Conservation (phyloP, 2,329 filamentous ascomycete genomes). For the Falciphora oryzae region DNA sequence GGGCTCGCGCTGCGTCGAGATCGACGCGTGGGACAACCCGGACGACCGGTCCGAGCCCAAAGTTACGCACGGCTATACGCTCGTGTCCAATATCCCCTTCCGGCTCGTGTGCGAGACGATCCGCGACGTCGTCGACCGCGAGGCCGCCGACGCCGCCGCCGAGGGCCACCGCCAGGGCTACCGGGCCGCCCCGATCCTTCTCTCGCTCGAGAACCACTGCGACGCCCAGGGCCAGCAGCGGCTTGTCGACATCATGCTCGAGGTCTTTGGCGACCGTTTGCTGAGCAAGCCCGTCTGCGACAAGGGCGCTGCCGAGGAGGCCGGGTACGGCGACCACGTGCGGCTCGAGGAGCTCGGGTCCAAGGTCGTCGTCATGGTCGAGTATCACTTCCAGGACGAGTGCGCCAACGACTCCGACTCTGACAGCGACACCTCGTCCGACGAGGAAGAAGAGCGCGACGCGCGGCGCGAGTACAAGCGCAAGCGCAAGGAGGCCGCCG, state of each 20-base stretch:
- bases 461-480: slow-evolving; percentile 48
- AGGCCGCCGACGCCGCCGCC: slow-evolving; percentile 36
- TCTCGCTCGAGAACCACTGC: slow-evolving; percentile 66
- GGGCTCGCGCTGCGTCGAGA: slow-evolving; percentile 66
- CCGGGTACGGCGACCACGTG: slow-evolving; percentile 46
- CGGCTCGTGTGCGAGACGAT: slow-evolving; percentile 61
- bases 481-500: slow-evolving; percentile 39
- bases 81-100: slow-evolving; percentile 61
- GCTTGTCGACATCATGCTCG: slow-evolving; percentile 59
- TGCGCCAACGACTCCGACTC: slow-evolving; percentile 29
- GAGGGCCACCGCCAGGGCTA: slow-evolving; percentile 28
- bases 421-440: slow-evolving; percentile 23
- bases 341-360: slow-evolving; percentile 52
- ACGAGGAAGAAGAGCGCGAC: slow-evolving; percentile 21
- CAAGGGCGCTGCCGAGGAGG: slow-evolving; percentile 50
- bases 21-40: slow-evolving; percentile 64
- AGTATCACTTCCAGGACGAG: slow-evolving; percentile 56
- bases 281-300: slow-evolving; percentile 51
- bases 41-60: slow-evolving; percentile 50
- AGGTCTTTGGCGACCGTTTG: slow-evolving; percentile 55
- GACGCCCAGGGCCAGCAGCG: slow-evolving; percentile 51
- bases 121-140: slow-evolving; percentile 54
- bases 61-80: slow-evolving; percentile 64
- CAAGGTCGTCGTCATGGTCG: slow-evolving; percentile 62
- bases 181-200: slow-evolving; percentile 50